Base-by-base conservation (phyloP, 2,329 filamentous ascomycete genomes). In the Fusarium secorum region DNA sequence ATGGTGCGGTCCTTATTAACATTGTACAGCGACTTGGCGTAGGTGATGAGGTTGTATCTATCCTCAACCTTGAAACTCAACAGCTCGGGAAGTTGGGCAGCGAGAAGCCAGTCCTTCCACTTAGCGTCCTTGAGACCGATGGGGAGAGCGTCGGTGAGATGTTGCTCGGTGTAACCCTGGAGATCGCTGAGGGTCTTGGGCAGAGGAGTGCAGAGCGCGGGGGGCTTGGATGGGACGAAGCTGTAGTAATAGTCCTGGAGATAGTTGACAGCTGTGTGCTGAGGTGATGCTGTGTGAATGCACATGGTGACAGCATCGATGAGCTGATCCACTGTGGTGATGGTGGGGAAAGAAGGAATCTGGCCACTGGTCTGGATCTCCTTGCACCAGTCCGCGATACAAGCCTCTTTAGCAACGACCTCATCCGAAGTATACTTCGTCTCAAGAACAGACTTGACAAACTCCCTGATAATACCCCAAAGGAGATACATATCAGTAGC, bases 241-340 rank as follows among this genome's bases (percentile, higher is more conserved):
- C 61, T 67, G 52, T 70, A 72, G 59, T 70, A 72, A 38, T 72
- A 72, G 38, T 72, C 52, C 7, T 72, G 70, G 4, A 72, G 55
- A 8, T 67, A 72, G 20, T 72, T 72, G n/a, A 72, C 70, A 0
- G 69, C 69, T 0, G 65, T 72, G 11, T 72, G 70, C 28, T 72
- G 70, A 0, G 68, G 65, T 0, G 68, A 72, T 1, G 70, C 65
- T 3, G 55, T 72, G 48, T 72, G 69, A 3, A 72, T 70, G 22
- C 65, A 72, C 70, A 72, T 72, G 22, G 70, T 72, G 3, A 67
- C 70, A 0, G 69, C 70, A 1, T 72, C 69, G 5, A 72, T 59
- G 28, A 72, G 58, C n/a, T 72, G 58, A 0, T 72, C 65, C 0
- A 72, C 22, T 2, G 68, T 72, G 6, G 53, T 72, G 41, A 72